Percentiles rank a stretch among this genome's conserved stretches.
Conservation (phyloP, 768 basidiomycete genomes). For the Macrolepiota fuliginosa region DNA sequence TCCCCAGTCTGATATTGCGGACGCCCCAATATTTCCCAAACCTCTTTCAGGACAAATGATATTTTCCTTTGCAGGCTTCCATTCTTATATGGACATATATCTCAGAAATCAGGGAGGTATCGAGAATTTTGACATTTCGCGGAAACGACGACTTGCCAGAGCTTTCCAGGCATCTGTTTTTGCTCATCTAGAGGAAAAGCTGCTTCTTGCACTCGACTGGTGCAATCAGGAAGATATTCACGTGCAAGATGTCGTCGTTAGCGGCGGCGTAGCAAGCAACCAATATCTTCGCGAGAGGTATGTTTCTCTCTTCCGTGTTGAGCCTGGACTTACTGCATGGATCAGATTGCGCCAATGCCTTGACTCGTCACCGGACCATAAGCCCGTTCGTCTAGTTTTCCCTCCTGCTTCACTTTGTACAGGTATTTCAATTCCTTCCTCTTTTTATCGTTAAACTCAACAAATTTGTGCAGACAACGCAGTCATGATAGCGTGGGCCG, state of each 20-base stretch:
- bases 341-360: slow-evolving; percentile 26
- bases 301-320: slow-evolving; percentile 13
- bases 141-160: slow-evolving; percentile 53
- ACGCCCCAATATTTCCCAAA: slow-evolving; percentile 39
- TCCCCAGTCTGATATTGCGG: slow-evolving; percentile 23
- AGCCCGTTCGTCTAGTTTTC: slow-evolving; percentile 51
- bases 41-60: slow-evolving; percentile 53
- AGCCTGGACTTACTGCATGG: background rate
- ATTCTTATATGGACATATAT: slow-evolving; percentile 64
- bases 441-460: background rate
- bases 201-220: slow-evolving; percentile 49
- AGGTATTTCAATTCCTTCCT: slow-evolving; percentile 40
- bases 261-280: slow-evolving; percentile 95
- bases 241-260: slow-evolving; percentile 68
- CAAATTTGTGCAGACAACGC: slow-evolving; percentile 71
- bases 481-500: slow-evolving; percentile 94
- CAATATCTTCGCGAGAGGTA: slow-evolving; percentile 63
- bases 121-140: slow-evolving; percentile 33
- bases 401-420: slow-evolving; percentile 84
- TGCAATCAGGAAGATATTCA: slow-evolving; percentile 39
- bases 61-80: slow-evolving; percentile 82
- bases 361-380: slow-evolving; percentile 1
- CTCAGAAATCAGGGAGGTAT: slow-evolving; percentile 44
- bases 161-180: slow-evolving; percentile 74
- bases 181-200: slow-evolving; percentile 72